Evolutionary conservation across 2,329 filamentous ascomycete genomes (phyloP), one percentile per base, ranked within the genome.

Genomic region (Pyrenophora teres): DNA sequence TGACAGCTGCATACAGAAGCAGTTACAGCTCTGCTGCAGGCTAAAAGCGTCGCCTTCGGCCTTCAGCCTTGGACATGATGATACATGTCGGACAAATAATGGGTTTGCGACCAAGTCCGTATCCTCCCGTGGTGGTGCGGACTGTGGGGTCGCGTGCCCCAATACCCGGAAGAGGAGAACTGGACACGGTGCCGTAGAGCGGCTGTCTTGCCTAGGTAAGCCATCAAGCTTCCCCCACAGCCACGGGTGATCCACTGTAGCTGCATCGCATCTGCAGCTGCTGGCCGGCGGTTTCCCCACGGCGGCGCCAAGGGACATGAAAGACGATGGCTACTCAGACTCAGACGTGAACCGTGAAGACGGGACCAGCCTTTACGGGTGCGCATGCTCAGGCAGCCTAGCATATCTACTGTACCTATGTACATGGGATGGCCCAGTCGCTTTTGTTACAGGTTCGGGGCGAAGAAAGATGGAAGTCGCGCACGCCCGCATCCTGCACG

Each of bases 141-240:
- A 40, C 25, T 49, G 46, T 45, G 46, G 50, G 45, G 50, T 53
- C 46, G 50, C 23, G 50, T 53, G 50, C 40, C 40, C 50, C 50
- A 40, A 27, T 50, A 35, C 40, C 44, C 23, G 50, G 50, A 53
- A 40, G 40, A 52, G 45, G 33, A 49, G 44, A 52, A 39, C 39
- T 39, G 50, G 38, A 44, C 39, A 32, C 38, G 35, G 45, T 39
- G 27, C 45, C 39, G 27, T 38, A 15, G 13, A 16, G 45, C 50
- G 50, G 50, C 40, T 52, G 36, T 46, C 30, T 52, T 49, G 43
- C 46, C 50, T 46, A 53, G 41, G 46, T 46, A 53, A 45, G 46
- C 40, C 53, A 57, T 49, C 56, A 69, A 70, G 65, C 64, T 68
- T 68, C 69, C 67, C 67, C 67, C 67, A 59, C 64, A 66, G 45